Percentiles rank a stretch among this genome's conserved stretches.
Evolutionary conservation across 1,139 yeast genomes (phyloP).

Genomic region (Taphrina wiesneri): DNA sequence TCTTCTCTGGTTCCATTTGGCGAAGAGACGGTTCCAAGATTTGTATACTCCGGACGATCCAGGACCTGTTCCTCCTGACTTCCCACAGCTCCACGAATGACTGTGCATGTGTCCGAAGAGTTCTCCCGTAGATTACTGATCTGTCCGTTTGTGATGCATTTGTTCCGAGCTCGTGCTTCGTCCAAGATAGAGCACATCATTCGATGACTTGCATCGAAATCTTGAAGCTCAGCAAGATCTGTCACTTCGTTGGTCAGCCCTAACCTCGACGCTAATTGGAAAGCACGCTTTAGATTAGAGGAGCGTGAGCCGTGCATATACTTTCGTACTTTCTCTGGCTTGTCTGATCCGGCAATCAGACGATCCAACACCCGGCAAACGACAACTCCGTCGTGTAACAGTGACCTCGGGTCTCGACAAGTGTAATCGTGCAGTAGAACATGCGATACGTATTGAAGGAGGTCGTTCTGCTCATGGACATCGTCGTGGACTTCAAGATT

Average conservation of each 20-base stretch:
- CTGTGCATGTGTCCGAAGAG: no score
- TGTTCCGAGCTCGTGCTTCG: background rate
- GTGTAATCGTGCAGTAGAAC: background rate
- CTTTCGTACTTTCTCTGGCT: background rate
- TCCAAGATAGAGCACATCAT: background rate
- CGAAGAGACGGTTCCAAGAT: no score
- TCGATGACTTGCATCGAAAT: background rate
- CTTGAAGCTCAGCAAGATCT: background rate
- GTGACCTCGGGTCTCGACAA: background rate
- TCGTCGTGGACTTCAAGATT: background rate
- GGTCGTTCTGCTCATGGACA: background rate
- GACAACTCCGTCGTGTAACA: background rate
- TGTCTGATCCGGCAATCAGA: background rate
- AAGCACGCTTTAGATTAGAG: background rate
- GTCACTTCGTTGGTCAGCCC: background rate
- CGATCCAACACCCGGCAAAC: background rate
- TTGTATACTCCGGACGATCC: no score
- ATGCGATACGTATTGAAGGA: background rate
- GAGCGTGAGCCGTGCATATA: constrained; percentile 1
- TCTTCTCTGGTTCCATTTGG: background rate
- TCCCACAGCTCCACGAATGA: no score
- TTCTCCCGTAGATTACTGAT: background rate
- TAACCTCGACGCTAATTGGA: background rate
- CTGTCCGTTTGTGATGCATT: background rate
- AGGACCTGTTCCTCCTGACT: no score